Evolutionary conservation across 805 yeast species (phyloP).

Genomic region (Kazachstania taianensis): DNA sequence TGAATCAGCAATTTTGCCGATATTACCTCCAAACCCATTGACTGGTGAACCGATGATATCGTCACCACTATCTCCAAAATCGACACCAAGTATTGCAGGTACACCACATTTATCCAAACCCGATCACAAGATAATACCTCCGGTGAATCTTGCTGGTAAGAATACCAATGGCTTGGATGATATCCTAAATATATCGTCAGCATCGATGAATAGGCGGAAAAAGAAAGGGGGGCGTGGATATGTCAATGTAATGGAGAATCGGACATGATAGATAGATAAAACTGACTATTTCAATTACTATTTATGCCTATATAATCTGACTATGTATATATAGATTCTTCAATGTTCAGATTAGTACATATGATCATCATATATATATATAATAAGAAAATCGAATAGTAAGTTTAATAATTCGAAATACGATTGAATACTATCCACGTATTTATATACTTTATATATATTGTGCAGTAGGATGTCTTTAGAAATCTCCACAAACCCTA

Average conservation of each 20-base stretch:
- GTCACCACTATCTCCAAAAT: conserved; percentile 11
- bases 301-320: no score
- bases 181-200: conserved; percentile 30
- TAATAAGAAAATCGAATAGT: not conserved
- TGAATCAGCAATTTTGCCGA: conserved; percentile 17
- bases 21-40: conserved; percentile 27
- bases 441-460: no score
- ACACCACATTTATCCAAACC: conserved; percentile 13
- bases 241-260: conserved; percentile 50
- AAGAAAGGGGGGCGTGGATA: conserved; percentile 45
- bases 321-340: no score
- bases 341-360: no score
- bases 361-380: not conserved
- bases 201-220: conserved; percentile 26
- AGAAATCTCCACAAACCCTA: no score
- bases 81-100: conserved; percentile 4
- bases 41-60: conserved; percentile 27
- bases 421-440: not conserved
- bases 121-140: conserved; percentile 10
- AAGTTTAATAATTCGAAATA: no score
- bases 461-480: no score
- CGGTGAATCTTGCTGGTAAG: conserved; percentile 23
- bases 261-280: conserved; percentile 1
- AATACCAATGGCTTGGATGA: conserved; percentile 39
- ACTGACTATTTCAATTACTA: no score